phyloP scores from a whole-genome alignment of 1,284 basidiomycete species.

The Apiotrichum domesticum region DNA sequence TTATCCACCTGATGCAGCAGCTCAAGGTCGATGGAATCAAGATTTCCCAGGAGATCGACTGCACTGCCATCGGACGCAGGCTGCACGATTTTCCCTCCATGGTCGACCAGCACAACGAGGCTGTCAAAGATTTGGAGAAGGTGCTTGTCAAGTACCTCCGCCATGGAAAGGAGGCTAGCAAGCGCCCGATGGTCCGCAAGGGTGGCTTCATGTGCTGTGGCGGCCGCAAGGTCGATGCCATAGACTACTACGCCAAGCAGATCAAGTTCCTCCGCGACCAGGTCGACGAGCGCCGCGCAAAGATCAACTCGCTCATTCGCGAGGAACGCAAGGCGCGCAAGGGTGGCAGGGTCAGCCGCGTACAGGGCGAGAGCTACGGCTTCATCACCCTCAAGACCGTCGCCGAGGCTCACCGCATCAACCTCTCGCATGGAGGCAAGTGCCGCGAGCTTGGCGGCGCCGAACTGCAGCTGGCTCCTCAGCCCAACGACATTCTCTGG shows the following conservation, averaged over 20 bases:
- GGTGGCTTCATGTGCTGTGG: conserved; percentile 70
- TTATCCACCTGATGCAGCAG: conserved; percentile 62
- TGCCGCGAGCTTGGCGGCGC: conserved; percentile 45
- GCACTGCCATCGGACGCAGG: conserved; percentile 38
- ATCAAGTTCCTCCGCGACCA: conserved; percentile 57
- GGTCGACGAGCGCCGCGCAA: conserved; percentile 68
- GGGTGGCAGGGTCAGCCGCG: conserved; percentile 22
- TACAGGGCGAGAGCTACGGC: conserved; percentile 73
- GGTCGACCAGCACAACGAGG: conserved; percentile 69
- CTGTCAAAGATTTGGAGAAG: conserved; percentile 74
- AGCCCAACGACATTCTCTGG: conserved; percentile 60
- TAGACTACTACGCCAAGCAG: conserved; percentile 72
- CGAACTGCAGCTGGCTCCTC: conserved; percentile 35
- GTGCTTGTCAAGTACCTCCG: conserved; percentile 80
- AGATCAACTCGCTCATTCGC: conserved; percentile 57
- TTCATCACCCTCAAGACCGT: conserved; percentile 91
- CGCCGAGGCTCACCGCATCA: conserved; percentile 62
- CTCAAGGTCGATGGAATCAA: conserved; percentile 54
- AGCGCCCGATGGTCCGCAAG: conserved; percentile 65
- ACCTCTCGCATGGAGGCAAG: conserved; percentile 38
- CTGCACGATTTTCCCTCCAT: conserved; percentile 46
- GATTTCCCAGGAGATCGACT: conserved; percentile 40
- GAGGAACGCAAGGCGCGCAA: conserved; percentile 41
- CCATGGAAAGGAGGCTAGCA: conserved; percentile 63
- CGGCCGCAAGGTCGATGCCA: conserved; percentile 68